Conservation (phyloP, 352 stramenopile species). For the Pythium rishiriense region DNA sequence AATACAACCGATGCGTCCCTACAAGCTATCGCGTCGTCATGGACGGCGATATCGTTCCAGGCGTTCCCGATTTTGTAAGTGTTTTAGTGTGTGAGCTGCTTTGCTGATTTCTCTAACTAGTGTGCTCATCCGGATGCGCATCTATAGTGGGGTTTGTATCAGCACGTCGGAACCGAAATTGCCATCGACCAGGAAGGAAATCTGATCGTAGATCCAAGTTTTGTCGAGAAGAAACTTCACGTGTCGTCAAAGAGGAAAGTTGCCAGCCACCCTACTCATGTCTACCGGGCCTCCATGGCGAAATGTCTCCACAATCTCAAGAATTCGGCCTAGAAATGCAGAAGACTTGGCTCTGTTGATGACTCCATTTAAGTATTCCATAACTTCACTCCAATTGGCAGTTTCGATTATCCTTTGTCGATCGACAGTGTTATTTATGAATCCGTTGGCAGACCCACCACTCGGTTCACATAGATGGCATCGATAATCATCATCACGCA, state of each 20-base stretch:
- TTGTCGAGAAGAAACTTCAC: conserved; percentile 50
- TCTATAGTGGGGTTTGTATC: conserved; percentile 43
- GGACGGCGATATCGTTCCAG: conserved; percentile 49
- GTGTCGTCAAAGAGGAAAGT: conserved; percentile 38
- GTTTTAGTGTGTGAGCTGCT: not conserved
- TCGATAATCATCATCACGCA: too few species aligned
- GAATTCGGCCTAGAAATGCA: conserved; percentile 6
- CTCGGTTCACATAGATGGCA: not conserved
- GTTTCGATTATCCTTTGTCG: not conserved
- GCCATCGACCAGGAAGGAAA: conserved; percentile 43
- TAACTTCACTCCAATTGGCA: not conserved
- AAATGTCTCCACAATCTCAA: conserved; percentile 39
- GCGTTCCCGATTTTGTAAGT: conserved; percentile 45
- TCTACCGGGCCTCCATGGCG: conserved; percentile 36
- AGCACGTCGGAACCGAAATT: conserved; percentile 48
- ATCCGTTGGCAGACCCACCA: not conserved
- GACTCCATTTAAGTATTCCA: not conserved
- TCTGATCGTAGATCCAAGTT: conserved; percentile 50
- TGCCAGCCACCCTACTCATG: conserved; percentile 34
- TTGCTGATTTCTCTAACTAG: not conserved
- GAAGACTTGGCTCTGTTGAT: not conserved
- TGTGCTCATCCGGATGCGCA: not conserved
- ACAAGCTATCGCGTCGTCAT: conserved; percentile 68
- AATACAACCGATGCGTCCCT: conserved; percentile 75
- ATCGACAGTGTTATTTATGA: not conserved